Evolutionary conservation across 768 basidiomycete genomes (phyloP), one percentile per base, ranked within the genome.

Genomic region (Phaffia australis): DNA sequence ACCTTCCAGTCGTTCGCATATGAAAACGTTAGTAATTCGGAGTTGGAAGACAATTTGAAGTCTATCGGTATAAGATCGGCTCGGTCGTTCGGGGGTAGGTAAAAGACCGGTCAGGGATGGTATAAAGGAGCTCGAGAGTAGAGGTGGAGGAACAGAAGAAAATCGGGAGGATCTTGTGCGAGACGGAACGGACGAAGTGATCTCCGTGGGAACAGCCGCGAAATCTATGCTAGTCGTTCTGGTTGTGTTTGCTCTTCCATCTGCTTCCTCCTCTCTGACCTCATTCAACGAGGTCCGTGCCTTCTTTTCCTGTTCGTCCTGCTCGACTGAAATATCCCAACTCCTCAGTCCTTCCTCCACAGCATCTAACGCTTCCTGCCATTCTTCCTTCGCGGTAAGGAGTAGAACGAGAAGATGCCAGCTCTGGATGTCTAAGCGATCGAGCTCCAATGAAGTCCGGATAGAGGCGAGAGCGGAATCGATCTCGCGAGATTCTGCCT

Each of bases 371-470:
- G 93, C 90, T 15, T 85, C 87, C 46, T 76, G 77, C 88, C 89
- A 89, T 70, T 90, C 85, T 69, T 87, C 88, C 32, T 80, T 78
- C 11, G 87, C 85, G 0, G 85, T 84, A n/a, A 93, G 79, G 15
- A 94, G 75, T 5, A 97, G 78, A 0, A 87, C 90, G 0, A 97
- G 80, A 19, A 97, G 81, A 76, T 97, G 94, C 93, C 92, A 97
- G 62, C 87, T 86, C 51, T 88, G 81, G 29, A 88, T 75, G 67
- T 83, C 81, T 4, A 64, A 48, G 0, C 85, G 79, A 35, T 86
- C 83, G 7, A 80, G 79, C 74, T 92, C 87, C 2, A 94, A 83
- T 0, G 91, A 87, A 3, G 79, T 72, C 7, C 85, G 84, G 0
- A 88, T 87, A 60, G 83, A 79, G 18, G 80, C 76, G 8, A 87